Conservation (phyloP, 495 filamentous ascomycete species). For the Chaetomium fimeti region DNA sequence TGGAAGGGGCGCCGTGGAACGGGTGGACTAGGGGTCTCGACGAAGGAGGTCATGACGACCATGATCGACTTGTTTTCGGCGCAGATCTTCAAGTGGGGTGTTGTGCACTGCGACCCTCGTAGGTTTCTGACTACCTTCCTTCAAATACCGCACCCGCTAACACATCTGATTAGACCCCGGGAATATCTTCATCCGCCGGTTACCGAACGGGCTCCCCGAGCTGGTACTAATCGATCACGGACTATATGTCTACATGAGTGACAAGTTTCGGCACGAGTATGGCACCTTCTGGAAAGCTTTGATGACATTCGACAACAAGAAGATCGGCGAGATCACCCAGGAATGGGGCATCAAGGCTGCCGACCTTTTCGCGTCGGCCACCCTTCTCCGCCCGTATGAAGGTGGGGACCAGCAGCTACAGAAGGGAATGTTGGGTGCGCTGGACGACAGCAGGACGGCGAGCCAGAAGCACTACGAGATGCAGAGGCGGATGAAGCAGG, state of each 20-base stretch:
- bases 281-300: constrained; percentile 89
- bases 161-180: constrained; percentile 59
- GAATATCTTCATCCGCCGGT: constrained; percentile 90
- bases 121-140: constrained; percentile 1
- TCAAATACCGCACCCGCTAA: not conserved
- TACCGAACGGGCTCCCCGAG: constrained; percentile 77
- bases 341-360: constrained; percentile 84
- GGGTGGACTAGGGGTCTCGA: constrained; percentile 77
- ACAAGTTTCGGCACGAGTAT: constrained; percentile 84
- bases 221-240: constrained; percentile 96
- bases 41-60: constrained; percentile 87
- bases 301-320: constrained; percentile 87
- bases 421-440: constrained; percentile 52
- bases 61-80: constrained; percentile 94
- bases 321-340: constrained; percentile 64
- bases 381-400: constrained; percentile 83
- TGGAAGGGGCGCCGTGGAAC: constrained; percentile 70
- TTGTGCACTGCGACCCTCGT: constrained; percentile 88
- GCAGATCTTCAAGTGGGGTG: constrained; percentile 95
- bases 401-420: constrained; percentile 72
- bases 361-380: constrained; percentile 88
- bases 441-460: constrained; percentile 57
- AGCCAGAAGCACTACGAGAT: constrained; percentile 74
- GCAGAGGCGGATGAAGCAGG: constrained; percentile 79
- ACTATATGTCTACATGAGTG: constrained; percentile 86